These are phyloP conservation scores for Bruguiera parviflora DNA, from an alignment of 345 rosid genomes.

Conservation along the genomic window DNA sequence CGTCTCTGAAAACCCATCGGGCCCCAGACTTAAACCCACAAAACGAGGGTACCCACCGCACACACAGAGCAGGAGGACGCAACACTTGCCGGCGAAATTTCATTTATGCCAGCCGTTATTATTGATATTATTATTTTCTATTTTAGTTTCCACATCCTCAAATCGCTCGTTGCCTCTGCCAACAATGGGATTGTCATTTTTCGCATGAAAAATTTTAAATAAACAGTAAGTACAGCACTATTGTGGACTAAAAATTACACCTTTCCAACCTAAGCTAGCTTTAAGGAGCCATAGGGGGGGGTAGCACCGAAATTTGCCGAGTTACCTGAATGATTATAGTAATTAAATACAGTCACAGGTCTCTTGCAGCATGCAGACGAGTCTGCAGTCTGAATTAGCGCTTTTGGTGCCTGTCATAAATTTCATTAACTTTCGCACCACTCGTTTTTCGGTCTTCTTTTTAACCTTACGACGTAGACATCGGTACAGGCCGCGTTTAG, in stretches of 20 bases:
- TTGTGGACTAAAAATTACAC: background rate
- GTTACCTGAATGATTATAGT: background rate
- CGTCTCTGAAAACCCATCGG: too few species aligned
- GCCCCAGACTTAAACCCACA: too few species aligned
- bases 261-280: background rate
- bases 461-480: too few species aligned
- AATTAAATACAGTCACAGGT: constrained; percentile 43
- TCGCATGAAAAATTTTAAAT: background rate
- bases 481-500: background rate
- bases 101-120: too few species aligned
- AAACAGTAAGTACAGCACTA: background rate
- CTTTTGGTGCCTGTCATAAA: constrained; percentile 35
- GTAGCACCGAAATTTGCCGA: background rate
- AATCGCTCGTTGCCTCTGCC: too few species aligned
- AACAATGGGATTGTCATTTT: too few species aligned
- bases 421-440: constrained; percentile 20
- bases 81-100: too few species aligned
- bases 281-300: background rate
- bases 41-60: too few species aligned
- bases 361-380: constrained; percentile 16
- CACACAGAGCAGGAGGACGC: too few species aligned
- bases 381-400: background rate
- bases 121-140: too few species aligned
- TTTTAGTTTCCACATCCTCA: too few species aligned
- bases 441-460: background rate